phyloP scores from a whole-genome alignment of 1,139 yeast species.

The Kurtzmaniella quercitrusa region DNA sequence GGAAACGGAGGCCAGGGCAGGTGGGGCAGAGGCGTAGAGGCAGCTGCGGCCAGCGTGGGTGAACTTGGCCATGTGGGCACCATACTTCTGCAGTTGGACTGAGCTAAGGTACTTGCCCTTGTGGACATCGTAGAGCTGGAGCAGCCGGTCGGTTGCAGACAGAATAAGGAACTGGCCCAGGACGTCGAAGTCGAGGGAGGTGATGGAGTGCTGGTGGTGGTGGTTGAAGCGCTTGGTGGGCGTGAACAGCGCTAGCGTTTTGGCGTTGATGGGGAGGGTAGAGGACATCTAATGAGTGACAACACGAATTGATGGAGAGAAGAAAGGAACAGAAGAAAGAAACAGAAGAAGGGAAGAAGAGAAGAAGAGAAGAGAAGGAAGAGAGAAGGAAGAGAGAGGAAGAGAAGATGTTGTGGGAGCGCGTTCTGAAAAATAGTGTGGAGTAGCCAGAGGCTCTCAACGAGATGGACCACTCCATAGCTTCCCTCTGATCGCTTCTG shows the following conservation, averaged over 20 bases:
- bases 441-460: too few species aligned
- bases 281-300: too few species aligned
- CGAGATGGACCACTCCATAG: too few species aligned
- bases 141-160: slow-evolving; percentile 76
- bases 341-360: background rate
- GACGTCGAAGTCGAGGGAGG: slow-evolving; percentile 83
- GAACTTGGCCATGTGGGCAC: slow-evolving; percentile 82
- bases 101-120: slow-evolving; percentile 65
- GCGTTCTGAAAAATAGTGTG: too few species aligned
- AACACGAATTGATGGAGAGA: too few species aligned
- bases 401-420: too few species aligned
- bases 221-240: slow-evolving; percentile 58
- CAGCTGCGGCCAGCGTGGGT: slow-evolving; percentile 74
- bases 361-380: too few species aligned
- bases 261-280: slow-evolving; percentile 33
- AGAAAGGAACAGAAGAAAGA: background rate
- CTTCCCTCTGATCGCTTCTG: too few species aligned
- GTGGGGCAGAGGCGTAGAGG: slow-evolving; percentile 75
- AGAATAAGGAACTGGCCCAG: slow-evolving; percentile 77
- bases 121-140: slow-evolving; percentile 77
- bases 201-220: slow-evolving; percentile 57
- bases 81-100: slow-evolving; percentile 83
- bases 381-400: too few species aligned
- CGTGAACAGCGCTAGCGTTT: slow-evolving; percentile 42
- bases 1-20: slow-evolving; percentile 15